Base-by-base conservation (phyloP, 139 green algal genomes). In the Picochlorum costavermella region DNA sequence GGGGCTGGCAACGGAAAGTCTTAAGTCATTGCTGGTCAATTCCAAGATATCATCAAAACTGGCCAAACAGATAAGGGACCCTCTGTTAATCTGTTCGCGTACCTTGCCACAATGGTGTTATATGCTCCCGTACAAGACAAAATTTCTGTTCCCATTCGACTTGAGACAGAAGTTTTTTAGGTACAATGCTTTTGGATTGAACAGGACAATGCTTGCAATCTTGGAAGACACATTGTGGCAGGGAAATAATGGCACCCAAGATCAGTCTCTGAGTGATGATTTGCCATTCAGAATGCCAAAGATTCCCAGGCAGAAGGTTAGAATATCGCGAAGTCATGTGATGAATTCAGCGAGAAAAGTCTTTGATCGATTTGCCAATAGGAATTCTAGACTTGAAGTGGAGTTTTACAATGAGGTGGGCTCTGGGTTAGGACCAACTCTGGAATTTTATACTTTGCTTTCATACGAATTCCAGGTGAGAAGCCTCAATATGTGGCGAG, bases 381-480 rank as follows among this genome's bases (percentile, higher is more conserved):
- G 28, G 33, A 49, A 67, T 62, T 31, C 14, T 26, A 57, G 62
- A 60, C 53, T 78, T 37, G 72, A 76, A 48, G 76, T 97, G 23
- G 91, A 97, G 75, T 97, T 92, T 79, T 96, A 96, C 68, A 79
- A 80, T 14, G 92, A 98, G 76, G 80, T 89, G 29, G 92, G 92
- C 65, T 96, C 88, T 71, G 92, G 92, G 14, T 83, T 96, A 57
- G 92, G 92, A 5, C 92, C 92, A 48, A 98, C 92, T 6, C 84
- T 98, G 44, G 92, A 98, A 78, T 98, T 97, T 72, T 98, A 95
- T 83, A 96, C 92, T 25, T 81, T 98, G 63, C 71, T 98, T 20
- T 86, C 75, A 3, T 83, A 96, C 69, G 88, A 97, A 75, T 81
- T 98, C 45, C 89, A 95, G 79, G 61, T 72, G 20, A 71, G 67